Evolutionary conservation across 1,139 yeast species (phyloP), one percentile per base, ranked within the genome.

Genomic region (Kodamaea plutei): DNA sequence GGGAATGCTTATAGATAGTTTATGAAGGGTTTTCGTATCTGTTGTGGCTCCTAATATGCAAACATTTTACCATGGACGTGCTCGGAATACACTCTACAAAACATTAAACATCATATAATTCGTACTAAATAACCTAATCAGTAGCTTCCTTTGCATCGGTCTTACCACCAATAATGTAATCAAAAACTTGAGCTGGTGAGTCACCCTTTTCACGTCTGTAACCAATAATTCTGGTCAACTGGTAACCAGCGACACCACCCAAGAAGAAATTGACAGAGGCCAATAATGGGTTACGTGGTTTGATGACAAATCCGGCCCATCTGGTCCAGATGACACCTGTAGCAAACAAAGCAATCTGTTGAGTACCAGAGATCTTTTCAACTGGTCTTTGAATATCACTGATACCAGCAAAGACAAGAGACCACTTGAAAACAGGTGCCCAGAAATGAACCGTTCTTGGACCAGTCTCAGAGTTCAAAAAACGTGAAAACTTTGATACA

Each of bases 311-410:
- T 2, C 73, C 74, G 19, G 96, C 89, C 98, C 98, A 91, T 57
- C 98, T 79, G 27, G 98, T 91, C 98, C 98, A 91, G 49, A 91
- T 88, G 34, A 76, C 78, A 35, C 97, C 98, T 1, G 98, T 91
- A 29, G 91, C 91, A 48, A 84, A 73, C 37, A 91, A 69, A 1
- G 98, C 95, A 40, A 83, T 56, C 56, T 85, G 95, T 59, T 91
- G 98, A 17, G 96, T 82, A 35, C 96, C 96, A 30, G 91, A 79
- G 34, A 91, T 68, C 49, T 82, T 82, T 52, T 89, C 96, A 25
- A 87, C 95, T 3, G 97, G 97, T 62, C 97, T 79, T 45, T 76
- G 73, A 40, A 83, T 66, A 58, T 91, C 98, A 52, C 72, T 81
- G 37, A 85, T 69, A 33, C 98, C 97, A 10, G 97, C 97, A 47